Evolutionary conservation across 495 filamentous ascomycete genomes (phyloP), one percentile per base, ranked within the genome.

Genomic region (Penicillium herquei): DNA sequence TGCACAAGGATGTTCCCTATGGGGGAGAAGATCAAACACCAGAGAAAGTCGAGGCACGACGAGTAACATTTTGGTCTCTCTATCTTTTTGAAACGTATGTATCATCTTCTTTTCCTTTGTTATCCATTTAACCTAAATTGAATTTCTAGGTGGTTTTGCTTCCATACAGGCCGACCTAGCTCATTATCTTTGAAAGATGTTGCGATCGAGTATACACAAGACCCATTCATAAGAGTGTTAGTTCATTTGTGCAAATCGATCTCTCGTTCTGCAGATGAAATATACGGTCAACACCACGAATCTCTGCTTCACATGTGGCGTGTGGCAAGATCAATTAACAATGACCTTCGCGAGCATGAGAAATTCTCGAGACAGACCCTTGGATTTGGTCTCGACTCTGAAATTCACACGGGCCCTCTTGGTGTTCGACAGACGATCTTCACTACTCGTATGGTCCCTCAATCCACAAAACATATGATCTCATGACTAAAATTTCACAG

Each of bases 291-390:
- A 49, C 62, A 63, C 10, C 70, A 76, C 51, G 76, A 76, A 8
- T 78, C 76, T 10, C 49, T 78, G 10, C 49, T 76, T 30, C 68
- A 75, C 7, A 73, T 78, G 72, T 78, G 74, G 71, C 67, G 59
- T 39, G 67, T 71, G 12, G 73, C 76, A 5, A 62, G 69, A 30
- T 73, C 70, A 1, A 75, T 78, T 10, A 44, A 55, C 4, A 63
- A 70, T 21, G 72, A 77, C 11, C 61, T 73, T 48, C 70, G 69
- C 6, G 51, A 52, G 0, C 71, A 64, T 30, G 70, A 76, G 18
- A 40, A 56, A 0, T 56, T 64, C 11, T 62, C 74, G 50, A 52
- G 67, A 30, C 61, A 66, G 30, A 65, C 64, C 0, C 47, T 78
- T 6, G 71, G 73, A 0, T 68, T 74, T 51, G 70, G 70, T 2